Evolutionary conservation across 2,329 filamentous ascomycete species (phyloP), one percentile per base, ranked within the genome.

Genomic region (Verticillium tricorpus): DNA sequence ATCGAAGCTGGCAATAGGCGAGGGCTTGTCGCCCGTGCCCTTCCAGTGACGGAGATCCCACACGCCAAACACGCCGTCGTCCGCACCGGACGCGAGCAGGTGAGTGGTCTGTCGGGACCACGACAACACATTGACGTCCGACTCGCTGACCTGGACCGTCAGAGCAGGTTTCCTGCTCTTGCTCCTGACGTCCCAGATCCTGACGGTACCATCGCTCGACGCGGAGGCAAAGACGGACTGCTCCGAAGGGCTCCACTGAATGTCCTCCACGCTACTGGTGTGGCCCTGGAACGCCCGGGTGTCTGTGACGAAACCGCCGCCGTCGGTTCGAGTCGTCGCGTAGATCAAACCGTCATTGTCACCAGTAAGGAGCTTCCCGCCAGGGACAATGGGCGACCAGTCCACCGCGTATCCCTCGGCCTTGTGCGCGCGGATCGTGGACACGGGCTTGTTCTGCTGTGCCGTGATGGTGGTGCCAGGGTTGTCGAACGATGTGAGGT

Each of bases 11-110:
- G 95, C 95, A n/a, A 98, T 91, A 1, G 95, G 91, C 57, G 88
- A 88, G 6, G 90, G 89, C 66, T 79, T 81, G 2, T 88, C 87
- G 7, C 54, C 54, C 28, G 54, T 34, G 14, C 54, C 54, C 80
- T 97, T 97, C 94, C 94, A 98, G 76, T 96, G 90, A 60, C 95
- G 86, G 71, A 99, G 80, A 75, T 99, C 95, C 95, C 95, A 99
- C 28, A 98, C 93, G 1, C 85, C 93, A 92, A 94, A 98, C 60
- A 89, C 88, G 40, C 95, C 95, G 72, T 97, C 92, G 71, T 99
- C 95, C 65, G 91, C 93, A 55, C 95, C 95, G 0, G 93, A 93
- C 1, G 94, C 94, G 39, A 99, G 87, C 39, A 99, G 85, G 75
- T 98, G 93, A 25, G 88, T 86, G 1, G 93, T 97, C 76, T 93